A percentile compares a stretch with the other conserved stretches of the same genome.
phyloP scores from a whole-genome alignment of 192 early-diverging fungal genomes.

The Piromyces sp. region DNA sequence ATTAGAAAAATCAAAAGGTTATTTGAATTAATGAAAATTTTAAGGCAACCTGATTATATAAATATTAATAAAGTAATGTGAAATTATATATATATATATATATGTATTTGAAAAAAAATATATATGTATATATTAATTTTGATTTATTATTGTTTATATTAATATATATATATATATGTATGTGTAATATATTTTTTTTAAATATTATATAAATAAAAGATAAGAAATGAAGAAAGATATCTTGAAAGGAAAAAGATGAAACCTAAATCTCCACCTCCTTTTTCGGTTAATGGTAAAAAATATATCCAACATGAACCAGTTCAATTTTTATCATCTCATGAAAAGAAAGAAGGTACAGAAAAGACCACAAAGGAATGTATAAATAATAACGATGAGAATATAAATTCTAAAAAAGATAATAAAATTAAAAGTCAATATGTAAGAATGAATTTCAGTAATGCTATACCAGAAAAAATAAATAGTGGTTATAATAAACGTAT shows the following conservation, averaged over 20 bases:
- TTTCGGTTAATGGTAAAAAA: background rate
- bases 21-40: background rate
- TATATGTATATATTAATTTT: too few relatives aligned
- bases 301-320: background rate
- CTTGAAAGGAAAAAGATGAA: background rate
- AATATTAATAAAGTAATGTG: background rate
- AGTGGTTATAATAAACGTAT: background rate
- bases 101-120: too few relatives aligned
- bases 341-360: too few relatives aligned
- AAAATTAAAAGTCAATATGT: background rate
- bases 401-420: background rate
- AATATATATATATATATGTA: too few relatives aligned
- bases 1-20: background rate
- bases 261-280: background rate
- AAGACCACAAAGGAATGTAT: too few relatives aligned
- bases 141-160: too few relatives aligned
- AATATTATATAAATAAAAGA: too few relatives aligned
- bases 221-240: background rate
- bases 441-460: background rate
- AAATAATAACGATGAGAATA: too few relatives aligned
- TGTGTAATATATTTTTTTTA: too few relatives aligned
- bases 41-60: background rate
- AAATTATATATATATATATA: background rate
- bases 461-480: background rate
- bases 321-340: background rate